phyloP scores from a whole-genome alignment of 495 filamentous ascomycete species.

The Chaetomium fimeti region DNA sequence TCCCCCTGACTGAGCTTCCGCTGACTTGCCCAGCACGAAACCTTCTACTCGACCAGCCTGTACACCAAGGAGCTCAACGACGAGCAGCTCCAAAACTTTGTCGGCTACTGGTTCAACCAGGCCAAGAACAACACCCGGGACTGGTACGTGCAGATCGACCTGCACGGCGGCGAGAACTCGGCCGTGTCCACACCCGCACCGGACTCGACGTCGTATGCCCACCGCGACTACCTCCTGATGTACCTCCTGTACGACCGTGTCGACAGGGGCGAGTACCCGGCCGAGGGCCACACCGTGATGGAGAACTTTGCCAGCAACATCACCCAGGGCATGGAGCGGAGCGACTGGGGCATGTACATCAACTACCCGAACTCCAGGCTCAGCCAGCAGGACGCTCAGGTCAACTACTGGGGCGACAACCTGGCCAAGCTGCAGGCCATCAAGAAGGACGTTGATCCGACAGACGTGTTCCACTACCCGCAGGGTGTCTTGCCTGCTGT shows the following conservation, averaged over 20 bases:
- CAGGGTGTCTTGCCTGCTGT: conserved; percentile 33
- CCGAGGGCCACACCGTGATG: conserved; percentile 36
- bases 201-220: conserved; percentile 42
- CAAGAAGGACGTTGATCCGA: conserved; percentile 57
- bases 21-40: conserved; percentile 42
- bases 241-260: conserved; percentile 46
- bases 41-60: conserved; percentile 45
- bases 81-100: conserved; percentile 38
- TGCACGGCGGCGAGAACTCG: conserved; percentile 47
- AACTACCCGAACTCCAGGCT: conserved; percentile 48
- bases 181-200: conserved; percentile 35
- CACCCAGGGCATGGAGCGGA: conserved; percentile 30
- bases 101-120: conserved; percentile 45
- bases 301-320: conserved; percentile 42
- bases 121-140: conserved; percentile 43
- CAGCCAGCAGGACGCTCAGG: conserved; percentile 39
- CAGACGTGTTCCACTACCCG: conserved; percentile 61
- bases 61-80: conserved; percentile 40
- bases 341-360: conserved; percentile 47
- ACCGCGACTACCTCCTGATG: conserved; percentile 48
- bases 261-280: conserved; percentile 35
- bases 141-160: conserved; percentile 50
- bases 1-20: neutral
- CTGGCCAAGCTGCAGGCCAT: conserved; percentile 53
- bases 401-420: conserved; percentile 56